These are phyloP conservation scores for Elsinoe necatrix DNA, from an alignment of 2,329 filamentous ascomycete species.

Conservation along the genomic window DNA sequence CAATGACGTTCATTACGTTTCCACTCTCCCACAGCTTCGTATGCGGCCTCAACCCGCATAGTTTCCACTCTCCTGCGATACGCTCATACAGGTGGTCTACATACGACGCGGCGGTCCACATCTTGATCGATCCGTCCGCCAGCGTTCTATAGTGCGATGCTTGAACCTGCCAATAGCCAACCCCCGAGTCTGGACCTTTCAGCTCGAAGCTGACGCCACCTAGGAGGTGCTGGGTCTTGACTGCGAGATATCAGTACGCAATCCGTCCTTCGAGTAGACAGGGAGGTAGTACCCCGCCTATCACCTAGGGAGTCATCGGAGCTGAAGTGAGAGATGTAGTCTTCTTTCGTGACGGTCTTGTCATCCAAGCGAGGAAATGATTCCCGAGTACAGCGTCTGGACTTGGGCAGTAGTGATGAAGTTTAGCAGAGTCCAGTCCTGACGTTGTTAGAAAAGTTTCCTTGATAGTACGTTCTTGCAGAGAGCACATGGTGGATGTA, in stretches of 20 bases:
- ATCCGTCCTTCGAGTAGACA: constrained; percentile 52
- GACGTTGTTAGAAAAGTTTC: neutral
- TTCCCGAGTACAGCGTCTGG: constrained; percentile 4
- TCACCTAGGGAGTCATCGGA: constrained; percentile 24
- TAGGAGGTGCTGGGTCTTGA: constrained; percentile 1
- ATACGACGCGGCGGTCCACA: constrained; percentile 3
- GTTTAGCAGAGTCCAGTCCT: neutral
- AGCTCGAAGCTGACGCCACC: neutral
- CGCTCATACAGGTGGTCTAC: constrained; percentile 11
- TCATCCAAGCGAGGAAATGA: neutral
- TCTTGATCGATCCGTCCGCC: neutral
- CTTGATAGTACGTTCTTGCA: neutral
- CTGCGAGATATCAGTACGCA: constrained; percentile 28
- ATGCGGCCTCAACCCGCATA: neutral
- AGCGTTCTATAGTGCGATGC: neutral
- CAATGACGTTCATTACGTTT: neutral
- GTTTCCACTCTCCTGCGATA: neutral
- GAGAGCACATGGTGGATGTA: neutral
- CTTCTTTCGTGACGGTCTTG: constrained; percentile 1
- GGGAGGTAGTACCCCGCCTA: constrained; percentile 33
- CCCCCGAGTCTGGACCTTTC: neutral
- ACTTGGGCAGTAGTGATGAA: neutral
- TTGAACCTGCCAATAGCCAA: neutral
- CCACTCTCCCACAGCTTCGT: constrained; percentile 11
- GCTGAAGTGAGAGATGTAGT: constrained; percentile 6